These are phyloP conservation scores for Styphnolobium japonicum DNA, from an alignment of 306 rosid genomes.

Conservation along the genomic window DNA sequence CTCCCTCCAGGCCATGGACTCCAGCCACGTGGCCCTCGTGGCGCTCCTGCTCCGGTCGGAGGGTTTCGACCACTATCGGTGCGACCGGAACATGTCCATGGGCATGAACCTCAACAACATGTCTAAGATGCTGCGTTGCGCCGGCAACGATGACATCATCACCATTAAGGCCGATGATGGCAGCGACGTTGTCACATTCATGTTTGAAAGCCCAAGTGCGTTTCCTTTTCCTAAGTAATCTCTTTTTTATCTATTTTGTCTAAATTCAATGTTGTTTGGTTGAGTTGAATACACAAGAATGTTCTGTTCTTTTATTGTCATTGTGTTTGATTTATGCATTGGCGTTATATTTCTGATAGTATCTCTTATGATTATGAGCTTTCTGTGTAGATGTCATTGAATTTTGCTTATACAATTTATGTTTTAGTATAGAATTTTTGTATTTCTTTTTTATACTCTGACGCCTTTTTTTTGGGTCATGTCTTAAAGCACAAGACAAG, in stretches of 20 bases:
- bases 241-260: not conserved
- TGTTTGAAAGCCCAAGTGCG: slow-evolving; percentile 92
- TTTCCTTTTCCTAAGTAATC: not conserved
- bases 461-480: not conserved
- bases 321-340: not conserved
- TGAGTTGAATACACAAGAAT: too few relatives aligned
- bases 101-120: slow-evolving; percentile 86
- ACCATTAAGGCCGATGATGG: slow-evolving; percentile 93
- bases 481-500: slow-evolving; percentile 58
- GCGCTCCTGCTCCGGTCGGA: slow-evolving; percentile 83
- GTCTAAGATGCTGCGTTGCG: slow-evolving; percentile 93
- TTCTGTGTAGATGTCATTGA: too few relatives aligned
- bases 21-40: slow-evolving; percentile 87
- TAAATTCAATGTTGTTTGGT: not conserved
- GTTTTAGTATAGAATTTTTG: not conserved
- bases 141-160: slow-evolving; percentile 87
- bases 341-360: not conserved
- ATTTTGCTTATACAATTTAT: not conserved
- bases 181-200: slow-evolving; percentile 83
- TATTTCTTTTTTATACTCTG: not conserved
- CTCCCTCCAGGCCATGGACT: slow-evolving; percentile 99
- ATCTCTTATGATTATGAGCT: too few relatives aligned
- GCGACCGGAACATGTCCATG: slow-evolving; percentile 87
- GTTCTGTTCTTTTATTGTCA: too few relatives aligned
- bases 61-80: slow-evolving; percentile 90